Conservation (phyloP, 2,329 filamentous ascomycete genomes). For the Botrytis squamosa region DNA sequence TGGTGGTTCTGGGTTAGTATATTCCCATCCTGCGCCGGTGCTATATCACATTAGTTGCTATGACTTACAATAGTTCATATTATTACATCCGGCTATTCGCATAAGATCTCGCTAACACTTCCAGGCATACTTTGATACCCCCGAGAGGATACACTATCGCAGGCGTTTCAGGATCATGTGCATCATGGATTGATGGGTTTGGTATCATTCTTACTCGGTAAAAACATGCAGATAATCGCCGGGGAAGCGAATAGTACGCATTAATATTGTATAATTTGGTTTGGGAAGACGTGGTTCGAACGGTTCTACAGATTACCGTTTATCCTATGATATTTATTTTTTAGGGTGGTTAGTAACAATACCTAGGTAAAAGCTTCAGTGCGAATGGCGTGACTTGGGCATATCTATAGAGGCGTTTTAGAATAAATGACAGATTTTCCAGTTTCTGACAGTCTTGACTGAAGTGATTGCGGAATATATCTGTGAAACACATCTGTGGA, state of each 20-base stretch:
- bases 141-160: slow-evolving; percentile 86
- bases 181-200: slow-evolving; percentile 80
- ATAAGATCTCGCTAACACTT: background rate
- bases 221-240: background rate
- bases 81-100: background rate
- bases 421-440: slow-evolving; percentile 18
- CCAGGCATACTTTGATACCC: slow-evolving; percentile 81
- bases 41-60: background rate
- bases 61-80: background rate
- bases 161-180: slow-evolving; percentile 81
- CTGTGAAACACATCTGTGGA: background rate
- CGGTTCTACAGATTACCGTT: slow-evolving; percentile 4
- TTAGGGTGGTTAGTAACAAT: slow-evolving; percentile 4
- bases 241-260: background rate
- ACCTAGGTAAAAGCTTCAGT: slow-evolving; percentile 13
- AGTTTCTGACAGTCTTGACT: background rate
- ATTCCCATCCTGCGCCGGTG: background rate
- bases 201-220: slow-evolving; percentile 73
- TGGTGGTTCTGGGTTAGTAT: slow-evolving; percentile 77
- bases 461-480: background rate
- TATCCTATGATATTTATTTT: slow-evolving; percentile 11
- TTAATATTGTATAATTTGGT: slow-evolving; percentile 22
- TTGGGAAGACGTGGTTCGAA: slow-evolving; percentile 8
- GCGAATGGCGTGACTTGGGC: slow-evolving; percentile 3
- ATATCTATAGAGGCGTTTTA: slow-evolving; percentile 16